Evolutionary conservation across 2,329 filamentous ascomycete species (phyloP).

Genomic region (Sclerotinia borealis): DNA sequence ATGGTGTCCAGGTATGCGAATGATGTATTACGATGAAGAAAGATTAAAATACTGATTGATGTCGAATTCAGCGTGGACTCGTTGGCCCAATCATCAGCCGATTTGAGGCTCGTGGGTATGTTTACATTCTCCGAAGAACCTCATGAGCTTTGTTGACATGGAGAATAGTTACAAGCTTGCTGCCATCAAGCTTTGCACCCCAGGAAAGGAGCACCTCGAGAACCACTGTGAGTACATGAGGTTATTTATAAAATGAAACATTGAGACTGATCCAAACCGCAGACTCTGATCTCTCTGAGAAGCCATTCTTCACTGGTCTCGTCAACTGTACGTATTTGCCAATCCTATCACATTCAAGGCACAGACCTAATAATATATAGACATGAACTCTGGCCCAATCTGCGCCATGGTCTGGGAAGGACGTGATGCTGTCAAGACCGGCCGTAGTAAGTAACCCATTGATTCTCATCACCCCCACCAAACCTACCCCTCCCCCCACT

Average conservation of each 20-base stretch:
- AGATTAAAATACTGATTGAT: constrained; percentile 16
- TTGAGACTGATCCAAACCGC: neutral
- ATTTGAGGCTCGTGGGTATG: constrained; percentile 93
- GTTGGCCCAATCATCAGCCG: constrained; percentile 95
- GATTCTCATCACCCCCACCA: constrained; percentile 4
- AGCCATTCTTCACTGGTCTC: constrained; percentile 96
- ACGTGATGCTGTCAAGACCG: constrained; percentile 97
- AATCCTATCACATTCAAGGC: constrained; percentile 16
- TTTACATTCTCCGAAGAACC: constrained; percentile 17
- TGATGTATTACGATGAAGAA: neutral
- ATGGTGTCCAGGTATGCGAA: constrained; percentile 85
- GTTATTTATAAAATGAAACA: constrained; percentile 28
- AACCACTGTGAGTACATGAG: constrained; percentile 64
- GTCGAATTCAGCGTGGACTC: constrained; percentile 71
- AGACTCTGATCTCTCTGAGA: constrained; percentile 82
- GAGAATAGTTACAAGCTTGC: constrained; percentile 83
- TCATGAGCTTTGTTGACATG: neutral
- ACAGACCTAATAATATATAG: constrained; percentile 41
- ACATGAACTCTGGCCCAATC: constrained; percentile 97
- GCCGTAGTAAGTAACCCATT: constrained; percentile 60
- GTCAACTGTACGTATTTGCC: constrained; percentile 66
- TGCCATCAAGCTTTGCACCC: constrained; percentile 90
- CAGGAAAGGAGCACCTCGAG: constrained; percentile 93
- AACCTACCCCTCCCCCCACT: neutral
- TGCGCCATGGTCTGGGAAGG: constrained; percentile 99